Base-by-base conservation (phyloP, 768 basidiomycete genomes). In the Pulveroboletus sp. region DNA sequence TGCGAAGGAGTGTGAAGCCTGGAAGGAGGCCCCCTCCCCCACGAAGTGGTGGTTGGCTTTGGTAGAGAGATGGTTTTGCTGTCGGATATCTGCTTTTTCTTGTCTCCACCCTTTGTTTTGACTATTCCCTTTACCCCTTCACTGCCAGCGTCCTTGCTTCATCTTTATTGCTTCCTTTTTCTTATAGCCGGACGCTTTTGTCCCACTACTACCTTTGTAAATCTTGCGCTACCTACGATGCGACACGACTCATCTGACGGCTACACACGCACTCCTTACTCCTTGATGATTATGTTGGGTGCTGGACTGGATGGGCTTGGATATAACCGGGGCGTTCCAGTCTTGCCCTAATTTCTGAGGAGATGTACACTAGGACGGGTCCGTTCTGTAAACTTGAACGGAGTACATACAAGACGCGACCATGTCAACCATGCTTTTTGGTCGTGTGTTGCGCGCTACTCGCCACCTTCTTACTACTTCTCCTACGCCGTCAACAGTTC, bases 21-120 rank as follows among this genome's bases (percentile, higher is more conserved):
- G 71, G 69, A 27, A 79, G 77, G 61, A 71, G 76, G 54, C 72
- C 75, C 53, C 69, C 78, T 40, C 79, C 79, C 47, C 68, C 77
- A 35, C 56, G 58, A 28, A 68, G 54, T 52, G 67, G 79, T 32
- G 67, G 79, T 32, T 84, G 82, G 82, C 80, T 84, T 48, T 84
- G 83, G 82, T 70, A 63, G 64, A 61, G 64, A 61, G 45, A 45
- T 39, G 49, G 30, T 49, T 57, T 50, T 44, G 56, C 58, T 66
- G 58, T 57, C 58, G 63, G 66, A 63, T 70, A 59, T 66, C 68
- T 65, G 63, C 61, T 57, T 68, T 65, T 64, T 71, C 60, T 69
- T 59, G 61, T 56, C 49, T 55, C 59, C 59, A 21, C 35, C 21
- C 43, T 39, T 31, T 15, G 38, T 42, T 33, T 61, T 51, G 57